phyloP scores from a whole-genome alignment of 1,284 basidiomycete species.

The Dichomitus squalens region DNA sequence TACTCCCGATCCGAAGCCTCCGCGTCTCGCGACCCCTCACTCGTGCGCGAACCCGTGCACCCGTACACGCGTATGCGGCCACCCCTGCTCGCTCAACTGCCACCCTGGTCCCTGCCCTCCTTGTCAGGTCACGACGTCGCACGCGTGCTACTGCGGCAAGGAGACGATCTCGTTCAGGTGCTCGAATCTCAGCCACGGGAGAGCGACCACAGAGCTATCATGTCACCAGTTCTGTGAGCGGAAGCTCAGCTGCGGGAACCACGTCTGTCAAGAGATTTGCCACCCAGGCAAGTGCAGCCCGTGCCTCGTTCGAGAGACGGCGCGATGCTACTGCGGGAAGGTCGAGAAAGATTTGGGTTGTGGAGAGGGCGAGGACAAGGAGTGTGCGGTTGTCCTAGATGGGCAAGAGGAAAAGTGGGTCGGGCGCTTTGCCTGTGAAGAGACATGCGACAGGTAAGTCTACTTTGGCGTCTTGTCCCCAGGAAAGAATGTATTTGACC shows the following conservation, averaged over 20 bases:
- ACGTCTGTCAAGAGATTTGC: constrained; percentile 62
- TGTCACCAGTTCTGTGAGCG: constrained; percentile 71
- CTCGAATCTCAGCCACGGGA: constrained; percentile 42
- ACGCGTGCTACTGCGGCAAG: constrained; percentile 70
- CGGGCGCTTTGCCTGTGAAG: constrained; percentile 71
- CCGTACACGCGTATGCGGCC: constrained; percentile 60
- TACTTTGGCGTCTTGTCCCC: background rate
- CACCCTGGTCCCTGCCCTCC: constrained; percentile 84
- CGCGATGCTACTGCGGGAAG: constrained; percentile 80
- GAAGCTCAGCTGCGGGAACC: constrained; percentile 67
- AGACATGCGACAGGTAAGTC: constrained; percentile 59
- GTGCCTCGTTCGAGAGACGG: constrained; percentile 58
- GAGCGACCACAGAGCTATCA: constrained; percentile 47
- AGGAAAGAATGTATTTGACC: background rate
- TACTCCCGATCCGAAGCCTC: constrained; percentile 68
- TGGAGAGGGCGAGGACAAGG: constrained; percentile 53
- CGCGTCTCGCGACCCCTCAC: constrained; percentile 78
- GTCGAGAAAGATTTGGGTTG: constrained; percentile 63
- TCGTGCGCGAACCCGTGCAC: constrained; percentile 83
- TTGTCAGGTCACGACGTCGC: constrained; percentile 52
- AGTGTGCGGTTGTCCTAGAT: constrained; percentile 35
- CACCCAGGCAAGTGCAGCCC: constrained; percentile 73
- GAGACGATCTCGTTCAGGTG: constrained; percentile 68
- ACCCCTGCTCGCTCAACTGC: constrained; percentile 72
- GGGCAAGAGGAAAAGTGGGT: constrained; percentile 52